phyloP scores from a whole-genome alignment of 371 early-diverging fungal species.

The Mortierella sp. region DNA sequence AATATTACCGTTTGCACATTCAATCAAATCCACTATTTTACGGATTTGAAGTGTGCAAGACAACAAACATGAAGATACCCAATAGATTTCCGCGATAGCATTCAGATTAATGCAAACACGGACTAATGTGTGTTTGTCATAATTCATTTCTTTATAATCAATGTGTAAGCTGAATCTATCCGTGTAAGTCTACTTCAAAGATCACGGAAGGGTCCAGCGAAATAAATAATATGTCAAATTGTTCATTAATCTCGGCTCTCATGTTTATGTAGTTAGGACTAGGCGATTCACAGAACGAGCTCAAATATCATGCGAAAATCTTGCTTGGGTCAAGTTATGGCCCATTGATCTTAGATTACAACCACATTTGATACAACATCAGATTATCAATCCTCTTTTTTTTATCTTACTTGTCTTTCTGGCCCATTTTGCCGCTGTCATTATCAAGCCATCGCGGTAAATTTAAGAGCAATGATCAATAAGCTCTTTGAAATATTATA shows the following conservation, averaged over 20 bases:
- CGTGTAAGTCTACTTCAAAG: background rate
- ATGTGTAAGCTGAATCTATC: background rate
- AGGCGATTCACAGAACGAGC: too few species aligned
- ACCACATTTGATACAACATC: too few species aligned
- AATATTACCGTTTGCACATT: background rate
- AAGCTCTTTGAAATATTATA: background rate
- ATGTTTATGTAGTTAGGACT: background rate
- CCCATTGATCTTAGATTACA: too few species aligned
- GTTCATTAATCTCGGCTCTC: background rate
- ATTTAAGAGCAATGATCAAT: too few species aligned
- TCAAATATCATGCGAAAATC: too few species aligned
- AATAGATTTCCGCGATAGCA: conserved; percentile 5
- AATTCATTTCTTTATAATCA: background rate
- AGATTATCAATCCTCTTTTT: background rate
- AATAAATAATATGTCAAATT: background rate
- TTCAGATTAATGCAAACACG: background rate
- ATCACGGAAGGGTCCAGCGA: background rate
- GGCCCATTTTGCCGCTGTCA: too few species aligned
- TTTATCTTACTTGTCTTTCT: background rate
- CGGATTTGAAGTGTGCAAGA: background rate
- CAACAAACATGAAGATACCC: background rate
- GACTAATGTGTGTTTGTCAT: background rate
- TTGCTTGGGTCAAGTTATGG: too few species aligned
- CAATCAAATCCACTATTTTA: background rate
- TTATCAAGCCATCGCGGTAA: too few species aligned